phyloP scores from a whole-genome alignment of 2,329 filamentous ascomycete genomes.

The Penicillium psychrosexuale region DNA sequence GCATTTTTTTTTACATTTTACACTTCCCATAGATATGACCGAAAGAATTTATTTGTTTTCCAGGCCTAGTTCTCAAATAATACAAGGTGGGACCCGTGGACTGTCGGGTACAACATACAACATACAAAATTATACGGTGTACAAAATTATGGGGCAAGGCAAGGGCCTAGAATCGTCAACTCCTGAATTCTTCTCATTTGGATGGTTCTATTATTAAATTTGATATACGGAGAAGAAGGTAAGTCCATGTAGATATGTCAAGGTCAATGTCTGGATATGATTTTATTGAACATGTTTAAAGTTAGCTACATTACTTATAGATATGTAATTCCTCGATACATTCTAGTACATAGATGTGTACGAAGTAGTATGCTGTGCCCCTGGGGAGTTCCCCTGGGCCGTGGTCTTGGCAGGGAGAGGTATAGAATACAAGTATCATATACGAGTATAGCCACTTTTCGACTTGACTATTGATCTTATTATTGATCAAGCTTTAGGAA shows the following conservation, averaged over 20 bases:
- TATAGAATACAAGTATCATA: neutral
- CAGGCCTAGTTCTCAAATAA: neutral
- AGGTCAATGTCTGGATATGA: neutral
- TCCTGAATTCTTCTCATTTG: constrained; percentile 8
- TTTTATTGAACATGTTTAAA: neutral
- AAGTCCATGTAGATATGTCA: neutral
- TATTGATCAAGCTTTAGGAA: neutral
- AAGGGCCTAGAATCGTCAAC: constrained; percentile 14
- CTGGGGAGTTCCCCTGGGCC: neutral
- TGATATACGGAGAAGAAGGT: neutral
- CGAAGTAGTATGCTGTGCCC: neutral
- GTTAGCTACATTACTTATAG: too few relatives aligned
- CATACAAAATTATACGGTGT: neutral
- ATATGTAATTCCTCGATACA: too few relatives aligned
- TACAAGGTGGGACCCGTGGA: neutral
- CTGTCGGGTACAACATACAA: neutral
- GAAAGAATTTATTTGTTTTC: constrained; percentile 4
- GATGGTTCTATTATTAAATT: neutral
- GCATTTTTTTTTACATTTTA: neutral
- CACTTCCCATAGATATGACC: constrained; percentile 2
- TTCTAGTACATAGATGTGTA: too few relatives aligned
- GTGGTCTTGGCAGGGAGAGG: neutral
- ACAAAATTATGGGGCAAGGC: constrained; percentile 3
- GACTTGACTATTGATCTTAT: neutral
- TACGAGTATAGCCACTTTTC: neutral